A percentile compares a stretch with the other conserved stretches of the same genome.
These are phyloP conservation scores for Rhododendron simsii DNA, from an alignment of 148 eudicot genomes.

Conservation along the genomic window DNA sequence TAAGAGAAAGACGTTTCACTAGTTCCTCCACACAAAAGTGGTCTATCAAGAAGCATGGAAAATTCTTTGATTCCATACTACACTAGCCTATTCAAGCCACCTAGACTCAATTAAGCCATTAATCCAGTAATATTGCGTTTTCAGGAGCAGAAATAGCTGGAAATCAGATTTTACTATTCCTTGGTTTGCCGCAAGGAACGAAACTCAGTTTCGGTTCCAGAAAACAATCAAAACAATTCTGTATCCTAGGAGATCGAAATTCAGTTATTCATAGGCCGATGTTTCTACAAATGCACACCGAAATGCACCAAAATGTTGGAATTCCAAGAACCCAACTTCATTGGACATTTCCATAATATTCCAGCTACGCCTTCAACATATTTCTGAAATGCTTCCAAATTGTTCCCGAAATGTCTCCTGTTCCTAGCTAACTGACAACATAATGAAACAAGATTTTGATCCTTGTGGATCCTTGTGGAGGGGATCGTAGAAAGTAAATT, in stretches of 20 bases:
- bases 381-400: background rate
- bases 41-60: background rate
- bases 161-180: background rate
- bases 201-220: background rate
- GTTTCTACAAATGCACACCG: background rate
- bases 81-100: background rate
- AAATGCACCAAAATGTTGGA: background rate
- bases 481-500: background rate
- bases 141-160: background rate
- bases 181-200: background rate
- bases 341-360: background rate
- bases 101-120: background rate
- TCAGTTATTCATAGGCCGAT: background rate
- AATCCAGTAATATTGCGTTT: background rate
- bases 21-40: background rate
- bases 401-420: background rate
- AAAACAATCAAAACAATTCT: background rate
- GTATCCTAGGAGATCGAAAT: background rate
- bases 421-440: background rate
- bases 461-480: background rate
- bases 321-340: background rate
- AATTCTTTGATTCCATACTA: background rate
- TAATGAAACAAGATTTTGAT: background rate
- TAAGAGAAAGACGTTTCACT: background rate
- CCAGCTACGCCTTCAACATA: background rate